These are phyloP conservation scores for Mucor sp. DNA, from an alignment of 371 early-diverging fungal species.

Conservation along the genomic window DNA sequence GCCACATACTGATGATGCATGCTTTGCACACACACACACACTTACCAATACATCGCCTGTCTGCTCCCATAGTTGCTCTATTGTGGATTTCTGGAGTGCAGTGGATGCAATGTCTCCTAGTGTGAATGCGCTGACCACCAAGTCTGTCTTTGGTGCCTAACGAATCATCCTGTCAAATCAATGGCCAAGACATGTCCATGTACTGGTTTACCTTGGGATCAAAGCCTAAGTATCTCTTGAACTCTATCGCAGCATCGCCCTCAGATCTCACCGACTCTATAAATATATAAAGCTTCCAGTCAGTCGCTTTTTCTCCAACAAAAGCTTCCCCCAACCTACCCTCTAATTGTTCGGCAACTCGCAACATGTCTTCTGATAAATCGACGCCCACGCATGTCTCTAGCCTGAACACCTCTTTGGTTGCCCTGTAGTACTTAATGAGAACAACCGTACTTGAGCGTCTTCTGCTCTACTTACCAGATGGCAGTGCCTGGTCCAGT, in stretches of 20 bases:
- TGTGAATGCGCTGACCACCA: slow-evolving; percentile 78
- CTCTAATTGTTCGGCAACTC: slow-evolving; percentile 60
- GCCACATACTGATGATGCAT: neutral
- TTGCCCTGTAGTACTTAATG: slow-evolving; percentile 56
- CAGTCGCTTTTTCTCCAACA: neutral
- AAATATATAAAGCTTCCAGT: neutral
- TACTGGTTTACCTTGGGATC: slow-evolving; percentile 39
- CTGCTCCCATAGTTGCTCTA: slow-evolving; percentile 78
- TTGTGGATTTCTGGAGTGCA: slow-evolving; percentile 61
- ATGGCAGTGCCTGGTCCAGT: slow-evolving; percentile 87
- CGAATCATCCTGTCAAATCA: neutral
- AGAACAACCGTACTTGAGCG: neutral
- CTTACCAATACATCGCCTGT: slow-evolving; percentile 77
- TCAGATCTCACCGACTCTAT: slow-evolving; percentile 15
- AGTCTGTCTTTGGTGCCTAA: slow-evolving; percentile 53
- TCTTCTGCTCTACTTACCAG: slow-evolving; percentile 47
- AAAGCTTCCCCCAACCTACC: slow-evolving; percentile 15
- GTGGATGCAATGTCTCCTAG: slow-evolving; percentile 75
- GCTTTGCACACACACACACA: no score
- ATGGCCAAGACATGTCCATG: neutral
- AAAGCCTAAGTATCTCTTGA: slow-evolving; percentile 66
- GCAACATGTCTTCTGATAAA: slow-evolving; percentile 80
- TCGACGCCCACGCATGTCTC: slow-evolving; percentile 73
- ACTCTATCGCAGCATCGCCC: slow-evolving; percentile 38
- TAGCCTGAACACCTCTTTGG: slow-evolving; percentile 63